Conservation (phyloP, 768 basidiomycete species). For the Lactifluus subvellereus region DNA sequence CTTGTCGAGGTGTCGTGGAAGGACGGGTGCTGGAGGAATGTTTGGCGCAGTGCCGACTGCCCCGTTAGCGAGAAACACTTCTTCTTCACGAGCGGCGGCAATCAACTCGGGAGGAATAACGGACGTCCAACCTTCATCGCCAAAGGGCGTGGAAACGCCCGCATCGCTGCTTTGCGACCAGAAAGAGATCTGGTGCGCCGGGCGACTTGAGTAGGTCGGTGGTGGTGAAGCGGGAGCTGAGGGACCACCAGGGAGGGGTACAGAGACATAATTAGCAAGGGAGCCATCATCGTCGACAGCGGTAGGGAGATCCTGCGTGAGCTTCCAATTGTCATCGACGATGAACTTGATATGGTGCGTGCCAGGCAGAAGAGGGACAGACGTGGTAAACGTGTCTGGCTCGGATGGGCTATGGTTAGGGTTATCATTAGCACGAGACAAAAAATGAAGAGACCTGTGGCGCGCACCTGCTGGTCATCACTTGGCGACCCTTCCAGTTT, state of each 20-base stretch:
- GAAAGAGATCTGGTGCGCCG: constrained; percentile 34
- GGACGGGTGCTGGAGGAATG: constrained; percentile 80
- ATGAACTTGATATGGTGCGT: constrained; percentile 94
- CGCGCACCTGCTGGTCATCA: constrained; percentile 60
- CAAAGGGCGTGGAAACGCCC: constrained; percentile 21
- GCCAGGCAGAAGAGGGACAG: constrained; percentile 67
- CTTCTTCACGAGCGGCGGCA: constrained; percentile 79
- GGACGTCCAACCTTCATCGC: constrained; percentile 61
- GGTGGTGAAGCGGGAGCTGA: constrained; percentile 33
- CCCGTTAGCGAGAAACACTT: constrained; percentile 50
- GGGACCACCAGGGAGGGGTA: constrained; percentile 36
- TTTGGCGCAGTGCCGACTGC: constrained; percentile 53
- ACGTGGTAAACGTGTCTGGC: constrained; percentile 35
- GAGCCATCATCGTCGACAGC: constrained; percentile 93
- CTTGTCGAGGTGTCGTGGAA: constrained; percentile 90
- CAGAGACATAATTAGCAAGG: constrained; percentile 89
- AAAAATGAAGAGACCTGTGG: constrained; percentile 13
- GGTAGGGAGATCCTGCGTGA: constrained; percentile 72
- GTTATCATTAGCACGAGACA: constrained; percentile 10
- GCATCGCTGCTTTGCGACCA: constrained; percentile 35
- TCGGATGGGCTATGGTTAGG: constrained; percentile 20
- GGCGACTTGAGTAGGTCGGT: constrained; percentile 27
- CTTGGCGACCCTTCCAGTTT: constrained; percentile 65
- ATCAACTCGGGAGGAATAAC: constrained; percentile 73
- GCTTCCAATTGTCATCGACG: constrained; percentile 84